Evolutionary conservation across 116 monocot species (phyloP).

Genomic region (Zostera marina): DNA sequence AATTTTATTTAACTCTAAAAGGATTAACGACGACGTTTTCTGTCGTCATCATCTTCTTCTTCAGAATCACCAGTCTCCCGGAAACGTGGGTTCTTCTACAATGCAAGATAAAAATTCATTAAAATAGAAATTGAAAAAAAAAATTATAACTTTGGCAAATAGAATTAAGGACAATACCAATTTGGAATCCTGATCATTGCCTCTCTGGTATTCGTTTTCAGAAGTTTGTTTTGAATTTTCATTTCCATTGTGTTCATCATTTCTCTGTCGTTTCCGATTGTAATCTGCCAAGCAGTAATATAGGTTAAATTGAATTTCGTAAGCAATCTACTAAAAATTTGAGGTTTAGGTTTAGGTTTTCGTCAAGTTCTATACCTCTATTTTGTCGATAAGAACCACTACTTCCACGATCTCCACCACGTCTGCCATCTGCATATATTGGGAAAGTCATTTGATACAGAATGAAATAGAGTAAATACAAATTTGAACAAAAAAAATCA

Average conservation of each 20-base stretch:
- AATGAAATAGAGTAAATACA: neutral
- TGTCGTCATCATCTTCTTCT: slow-evolving; percentile 82
- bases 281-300: slow-evolving; percentile 27
- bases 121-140: neutral
- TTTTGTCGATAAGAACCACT: slow-evolving; percentile 34
- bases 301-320: neutral
- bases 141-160: neutral
- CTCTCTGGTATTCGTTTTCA: slow-evolving; percentile 34
- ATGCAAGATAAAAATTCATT: neutral
- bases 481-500: neutral
- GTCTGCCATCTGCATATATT: slow-evolving; percentile 49
- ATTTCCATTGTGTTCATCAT: slow-evolving; percentile 39
- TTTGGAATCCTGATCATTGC: slow-evolving; percentile 46
- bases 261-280: slow-evolving; percentile 53
- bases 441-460: neutral
- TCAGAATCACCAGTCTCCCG: slow-evolving; percentile 80
- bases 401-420: slow-evolving; percentile 34
- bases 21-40: slow-evolving; percentile 33
- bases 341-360: neutral
- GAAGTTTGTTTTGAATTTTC: slow-evolving; percentile 24
- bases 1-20: no score
- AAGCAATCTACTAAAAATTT: neutral
- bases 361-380: slow-evolving; percentile 19
- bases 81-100: slow-evolving; percentile 65
- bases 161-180: slow-evolving; percentile 14